Evolutionary conservation across 208 protist species (phyloP), one percentile per base, ranked within the genome.

Genomic region (Lotmaria passim): DNA sequence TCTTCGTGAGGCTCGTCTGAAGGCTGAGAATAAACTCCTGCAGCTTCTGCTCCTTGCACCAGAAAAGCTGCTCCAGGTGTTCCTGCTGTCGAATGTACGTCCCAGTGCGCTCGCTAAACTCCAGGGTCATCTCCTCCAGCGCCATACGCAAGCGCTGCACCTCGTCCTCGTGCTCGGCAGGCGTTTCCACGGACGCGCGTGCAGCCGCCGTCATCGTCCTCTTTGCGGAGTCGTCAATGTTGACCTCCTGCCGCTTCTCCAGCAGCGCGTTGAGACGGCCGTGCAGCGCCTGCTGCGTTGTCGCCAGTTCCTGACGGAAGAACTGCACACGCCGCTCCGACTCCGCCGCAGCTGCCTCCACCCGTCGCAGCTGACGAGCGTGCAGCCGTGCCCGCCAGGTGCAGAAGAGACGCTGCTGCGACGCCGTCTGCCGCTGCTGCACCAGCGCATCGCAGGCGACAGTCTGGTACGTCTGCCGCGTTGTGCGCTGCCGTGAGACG

Each of bases 1-100:
- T 41, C 12, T 19, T 15, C 26, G 33, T 61, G 4, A 75, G 58
- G 23, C 23, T 31, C 11, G 53, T 50, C 62, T 79, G 78, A 57
- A 76, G 55, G 7, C 53, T 53, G 7, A 57, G 24, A 3, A 79
- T 24, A 0, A 75, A 41, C 0, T 62, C 56, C 3, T 53, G 59
- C 30, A 91, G 60, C 23, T 57, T 65, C n/a, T 58, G 56, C 39
- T 87, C 81, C 34, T 79, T 77, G 19, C 41, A 55, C 14, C 33
- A 8, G 44, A 78, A 86, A 43, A 86, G 72, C 21, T 66, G 69
- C 50, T 80, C 62, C 8, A 78, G 26, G 36, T 79, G 73, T 53
- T 87, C 82, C 59, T 88, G 86, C 60, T 91, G 83, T 14, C 73
- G 73, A 23, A 87, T 59, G 58, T 89, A 89, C 0, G 83, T 87